These are phyloP conservation scores for Prosopis cineraria DNA, from an alignment of 306 rosid genomes.

Conservation along the genomic window DNA sequence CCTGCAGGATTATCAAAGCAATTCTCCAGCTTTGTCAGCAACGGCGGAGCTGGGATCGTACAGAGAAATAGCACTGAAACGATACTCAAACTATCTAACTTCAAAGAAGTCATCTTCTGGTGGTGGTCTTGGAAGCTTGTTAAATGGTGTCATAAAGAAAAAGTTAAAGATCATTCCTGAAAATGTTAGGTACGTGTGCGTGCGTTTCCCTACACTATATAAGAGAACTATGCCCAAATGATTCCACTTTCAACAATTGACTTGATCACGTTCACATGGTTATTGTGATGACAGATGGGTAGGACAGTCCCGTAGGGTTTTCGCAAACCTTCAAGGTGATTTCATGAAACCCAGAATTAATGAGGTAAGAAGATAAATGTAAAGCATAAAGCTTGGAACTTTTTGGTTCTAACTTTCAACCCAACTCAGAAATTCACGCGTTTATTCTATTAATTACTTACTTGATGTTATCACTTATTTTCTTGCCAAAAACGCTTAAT, in stretches of 20 bases:
- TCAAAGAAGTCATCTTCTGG: constrained; percentile 46
- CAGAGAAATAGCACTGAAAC: constrained; percentile 31
- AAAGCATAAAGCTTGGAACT: not conserved
- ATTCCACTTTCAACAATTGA: not conserved
- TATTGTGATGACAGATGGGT: constrained; percentile 67
- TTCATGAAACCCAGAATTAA: constrained; percentile 89
- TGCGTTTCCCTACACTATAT: not conserved
- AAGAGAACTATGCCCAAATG: not conserved
- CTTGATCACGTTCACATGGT: constrained; percentile 1
- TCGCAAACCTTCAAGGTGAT: constrained; percentile 47
- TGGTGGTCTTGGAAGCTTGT: constrained; percentile 49
- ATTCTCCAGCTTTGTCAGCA: constrained; percentile 38
- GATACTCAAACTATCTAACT: constrained; percentile 63
- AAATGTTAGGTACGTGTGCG: constrained; percentile 59
- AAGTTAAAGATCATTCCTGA: constrained; percentile 77
- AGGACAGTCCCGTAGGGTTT: constrained; percentile 53
- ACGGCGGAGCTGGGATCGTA: constrained; percentile 25
- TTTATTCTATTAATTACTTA: not conserved
- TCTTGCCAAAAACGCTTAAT: not conserved
- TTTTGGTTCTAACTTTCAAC: not conserved
- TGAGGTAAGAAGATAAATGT: constrained; percentile 53
- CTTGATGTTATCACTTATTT: not conserved
- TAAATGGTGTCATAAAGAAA: constrained; percentile 74
- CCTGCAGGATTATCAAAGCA: constrained; percentile 52
- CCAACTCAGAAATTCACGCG: not conserved